A percentile compares a stretch with the other conserved stretches of the same genome.
Conservation (phyloP, 345 rosid species). For the Hibiscus mutabilis region DNA sequence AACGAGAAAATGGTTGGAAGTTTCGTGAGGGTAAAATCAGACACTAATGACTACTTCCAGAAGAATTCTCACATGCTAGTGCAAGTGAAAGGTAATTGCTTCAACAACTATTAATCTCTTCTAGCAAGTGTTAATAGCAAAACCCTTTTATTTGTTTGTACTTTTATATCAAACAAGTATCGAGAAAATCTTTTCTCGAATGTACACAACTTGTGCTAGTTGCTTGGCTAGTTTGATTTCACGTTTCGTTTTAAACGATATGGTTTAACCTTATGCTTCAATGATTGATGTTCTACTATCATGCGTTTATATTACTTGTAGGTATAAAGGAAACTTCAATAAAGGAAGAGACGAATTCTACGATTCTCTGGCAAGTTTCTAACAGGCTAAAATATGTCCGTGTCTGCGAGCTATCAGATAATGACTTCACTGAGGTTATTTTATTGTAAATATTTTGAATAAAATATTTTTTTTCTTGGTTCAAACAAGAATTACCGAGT, state of each 20-base stretch:
- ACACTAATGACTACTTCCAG: constrained; percentile 33
- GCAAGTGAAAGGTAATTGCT: constrained; percentile 44
- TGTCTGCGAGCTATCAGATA: constrained; percentile 34
- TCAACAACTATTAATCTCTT: too few species aligned
- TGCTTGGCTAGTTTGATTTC: not conserved
- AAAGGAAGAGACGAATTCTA: constrained; percentile 13
- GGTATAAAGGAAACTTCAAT: constrained; percentile 32
- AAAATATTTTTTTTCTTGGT: too few species aligned
- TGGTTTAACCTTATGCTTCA: not conserved
- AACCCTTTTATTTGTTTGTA: too few species aligned
- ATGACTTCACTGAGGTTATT: constrained; percentile 44
- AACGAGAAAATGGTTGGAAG: constrained; percentile 41
- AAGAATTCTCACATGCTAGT: constrained; percentile 39
- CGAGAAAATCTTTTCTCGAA: too few species aligned
- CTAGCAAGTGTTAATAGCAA: too few species aligned
- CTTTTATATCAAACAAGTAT: too few species aligned
- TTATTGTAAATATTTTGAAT: too few species aligned
- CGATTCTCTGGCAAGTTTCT: constrained; percentile 33
- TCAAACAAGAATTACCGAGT: too few species aligned
- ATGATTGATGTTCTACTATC: not conserved
- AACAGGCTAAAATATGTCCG: constrained; percentile 27
- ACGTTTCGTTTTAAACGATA: not conserved
- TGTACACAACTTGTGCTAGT: not conserved
- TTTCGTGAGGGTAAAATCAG: constrained; percentile 44
- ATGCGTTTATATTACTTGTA: constrained; percentile 11